Evolutionary conservation across 2,329 filamentous ascomycete species (phyloP).

Genomic region (Trematosphaeria pertusa): DNA sequence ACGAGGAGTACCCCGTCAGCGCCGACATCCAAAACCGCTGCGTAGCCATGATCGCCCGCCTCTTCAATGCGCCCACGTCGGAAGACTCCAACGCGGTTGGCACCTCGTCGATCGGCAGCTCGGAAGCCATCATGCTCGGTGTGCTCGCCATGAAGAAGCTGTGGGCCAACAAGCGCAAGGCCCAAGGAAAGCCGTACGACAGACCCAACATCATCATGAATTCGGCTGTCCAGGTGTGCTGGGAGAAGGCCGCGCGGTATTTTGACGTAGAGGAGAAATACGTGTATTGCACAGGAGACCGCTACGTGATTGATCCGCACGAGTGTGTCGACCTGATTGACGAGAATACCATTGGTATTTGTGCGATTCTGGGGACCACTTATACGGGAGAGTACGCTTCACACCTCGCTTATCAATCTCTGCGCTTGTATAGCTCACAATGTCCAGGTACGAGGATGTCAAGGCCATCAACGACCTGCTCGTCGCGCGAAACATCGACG

Average conservation of each 20-base stretch:
- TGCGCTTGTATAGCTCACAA: not conserved
- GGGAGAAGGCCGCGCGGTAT: conserved; percentile 85
- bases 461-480: conserved; percentile 91
- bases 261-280: conserved; percentile 93
- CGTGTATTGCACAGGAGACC: conserved; percentile 66
- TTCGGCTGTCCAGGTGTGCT: conserved; percentile 94
- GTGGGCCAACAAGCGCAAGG: conserved; percentile 87
- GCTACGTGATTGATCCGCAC: conserved; percentile 70
- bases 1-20: conserved; percentile 59
- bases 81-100: conserved; percentile 73
- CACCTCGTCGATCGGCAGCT: conserved; percentile 87
- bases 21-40: conserved; percentile 75
- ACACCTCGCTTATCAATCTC: not conserved
- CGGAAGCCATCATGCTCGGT: conserved; percentile 78
- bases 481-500: conserved; percentile 74
- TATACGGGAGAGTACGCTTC: conserved; percentile 77
- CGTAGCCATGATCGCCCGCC: conserved; percentile 68
- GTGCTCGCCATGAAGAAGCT: conserved; percentile 93
- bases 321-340: conserved; percentile 67
- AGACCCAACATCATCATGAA: conserved; percentile 95
- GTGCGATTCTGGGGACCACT: conserved; percentile 87
- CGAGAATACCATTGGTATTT: conserved; percentile 87
- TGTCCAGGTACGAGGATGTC: conserved; percentile 76
- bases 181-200: conserved; percentile 79
- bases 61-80: conserved; percentile 79